Evolutionary conservation across 164 flowering plant species (phyloP).

Genomic region (Liriodendron chinense): DNA sequence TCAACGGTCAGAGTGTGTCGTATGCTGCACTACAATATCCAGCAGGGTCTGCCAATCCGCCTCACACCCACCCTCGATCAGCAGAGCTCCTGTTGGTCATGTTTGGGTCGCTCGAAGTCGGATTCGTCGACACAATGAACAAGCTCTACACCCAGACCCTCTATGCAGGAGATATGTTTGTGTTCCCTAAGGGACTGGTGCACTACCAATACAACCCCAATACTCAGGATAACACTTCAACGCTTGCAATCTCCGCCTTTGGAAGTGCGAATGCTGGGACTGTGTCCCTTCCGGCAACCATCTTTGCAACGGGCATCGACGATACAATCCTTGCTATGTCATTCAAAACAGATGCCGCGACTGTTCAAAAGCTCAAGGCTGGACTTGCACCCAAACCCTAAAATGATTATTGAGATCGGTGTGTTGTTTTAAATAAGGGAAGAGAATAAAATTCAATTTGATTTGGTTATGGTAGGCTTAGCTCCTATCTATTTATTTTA

Average conservation of each 20-base stretch:
- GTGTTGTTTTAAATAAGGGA: neutral
- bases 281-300: conserved; percentile 14
- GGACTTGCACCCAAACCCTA: conserved; percentile 18
- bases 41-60: conserved; percentile 17
- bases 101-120: conserved; percentile 20
- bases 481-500: neutral
- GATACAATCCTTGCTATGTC: conserved; percentile 17
- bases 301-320: conserved; percentile 17
- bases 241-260: conserved; percentile 21
- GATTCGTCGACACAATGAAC: conserved; percentile 23
- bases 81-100: conserved; percentile 20
- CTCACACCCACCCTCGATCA: conserved; percentile 24
- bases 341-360: conserved; percentile 22
- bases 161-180: conserved; percentile 26
- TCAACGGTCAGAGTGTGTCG: conserved; percentile 25
- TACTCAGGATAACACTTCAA: neutral
- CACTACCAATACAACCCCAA: conserved; percentile 27
- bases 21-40: conserved; percentile 24
- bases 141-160: conserved; percentile 26
- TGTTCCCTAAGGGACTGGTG: conserved; percentile 28
- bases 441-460: neutral
- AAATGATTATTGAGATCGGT: neutral
- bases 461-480: neutral
- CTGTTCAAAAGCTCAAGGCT: conserved; percentile 22
- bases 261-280: conserved; percentile 26